Base-by-base conservation (phyloP, 1,284 basidiomycete species). In the Cutaneotrichosporon daszewskae region DNA sequence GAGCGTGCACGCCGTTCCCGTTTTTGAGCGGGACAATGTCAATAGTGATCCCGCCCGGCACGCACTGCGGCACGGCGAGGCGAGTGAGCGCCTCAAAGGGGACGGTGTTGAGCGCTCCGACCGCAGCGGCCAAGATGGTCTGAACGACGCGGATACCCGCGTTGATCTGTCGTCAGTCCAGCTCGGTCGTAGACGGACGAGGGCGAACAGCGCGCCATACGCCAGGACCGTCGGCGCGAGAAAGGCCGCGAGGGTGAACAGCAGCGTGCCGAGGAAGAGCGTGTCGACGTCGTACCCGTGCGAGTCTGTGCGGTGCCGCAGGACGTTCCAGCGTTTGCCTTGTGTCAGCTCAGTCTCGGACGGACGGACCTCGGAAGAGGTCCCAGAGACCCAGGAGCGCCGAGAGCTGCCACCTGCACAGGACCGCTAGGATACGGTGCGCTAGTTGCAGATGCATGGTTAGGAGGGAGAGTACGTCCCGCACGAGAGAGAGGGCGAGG, bases 261-360 rank as follows among this genome's bases (percentile, higher is more conserved):
- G 75, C 32, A 98, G 84, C 0, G 94, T 94, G 13, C 94, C 94
- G 23, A 98, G 82, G 23, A 97, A 76, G 11, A 97, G 77, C 65
- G 96, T 91, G 65, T 98, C 94, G 20, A 94, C 76, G 51, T 94
- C 87, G 62, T 96, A 96, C 53, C 84, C 80, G 77, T 86, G 90
- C 9, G 84, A 80, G 64, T 98, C 92, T 6, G 83, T 82, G 23
- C 92, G 81, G 22, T 66, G 53, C 35, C 89, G 78, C 22, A 96
- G 74, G 20, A 84, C 77, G 61, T 95, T 95, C 65, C 80, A 84
- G 40, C 88, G 78, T 69, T 87, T 94, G 2, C 91, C 90, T 89
- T 52, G 5, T 10, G 17, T 37, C 23, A 34, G 33, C 19, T 40
- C 26, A 9, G 14, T n/a, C 5, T 12, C 33, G 10, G 29, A 40